Conservation (phyloP, 1,284 basidiomycete species). For the Xerocomus amazonicus region DNA sequence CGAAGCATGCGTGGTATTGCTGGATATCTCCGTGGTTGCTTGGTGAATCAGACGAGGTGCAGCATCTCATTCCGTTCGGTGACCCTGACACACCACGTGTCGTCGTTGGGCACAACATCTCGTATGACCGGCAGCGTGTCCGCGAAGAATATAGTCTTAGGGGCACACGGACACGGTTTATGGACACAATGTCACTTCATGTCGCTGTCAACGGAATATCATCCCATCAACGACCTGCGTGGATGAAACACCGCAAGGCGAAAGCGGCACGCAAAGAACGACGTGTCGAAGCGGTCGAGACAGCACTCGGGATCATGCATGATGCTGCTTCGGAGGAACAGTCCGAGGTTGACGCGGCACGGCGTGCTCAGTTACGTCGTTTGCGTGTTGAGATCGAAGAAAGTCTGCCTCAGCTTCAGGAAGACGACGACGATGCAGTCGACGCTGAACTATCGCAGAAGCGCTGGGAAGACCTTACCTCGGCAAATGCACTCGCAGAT, state of each 20-base stretch:
- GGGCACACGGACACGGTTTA: slow-evolving; percentile 73
- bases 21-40: slow-evolving; percentile 97
- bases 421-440: slow-evolving; percentile 39
- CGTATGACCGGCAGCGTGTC: slow-evolving; percentile 87
- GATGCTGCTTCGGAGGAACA: slow-evolving; percentile 47
- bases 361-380: slow-evolving; percentile 40
- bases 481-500: slow-evolving; percentile 89
- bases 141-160: slow-evolving; percentile 81
- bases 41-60: slow-evolving; percentile 54
- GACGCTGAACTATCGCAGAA: slow-evolving; percentile 43
- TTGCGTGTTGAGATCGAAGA: slow-evolving; percentile 48
- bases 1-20: slow-evolving; percentile 85
- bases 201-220: slow-evolving; percentile 94
- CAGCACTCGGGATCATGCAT: slow-evolving; percentile 47
- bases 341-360: slow-evolving; percentile 35
- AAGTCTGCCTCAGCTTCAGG: slow-evolving; percentile 37
- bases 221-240: slow-evolving; percentile 90
- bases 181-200: slow-evolving; percentile 96
- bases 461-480: slow-evolving; percentile 92
- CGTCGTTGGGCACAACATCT: slow-evolving; percentile 92
- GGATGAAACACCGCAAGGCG: slow-evolving; percentile 79
- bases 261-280: slow-evolving; percentile 51
- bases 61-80: slow-evolving; percentile 79
- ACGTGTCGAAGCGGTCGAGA: slow-evolving; percentile 58
- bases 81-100: slow-evolving; percentile 52